Base-by-base conservation (phyloP, 148 eudicot genomes). In the Rheum nobile region DNA sequence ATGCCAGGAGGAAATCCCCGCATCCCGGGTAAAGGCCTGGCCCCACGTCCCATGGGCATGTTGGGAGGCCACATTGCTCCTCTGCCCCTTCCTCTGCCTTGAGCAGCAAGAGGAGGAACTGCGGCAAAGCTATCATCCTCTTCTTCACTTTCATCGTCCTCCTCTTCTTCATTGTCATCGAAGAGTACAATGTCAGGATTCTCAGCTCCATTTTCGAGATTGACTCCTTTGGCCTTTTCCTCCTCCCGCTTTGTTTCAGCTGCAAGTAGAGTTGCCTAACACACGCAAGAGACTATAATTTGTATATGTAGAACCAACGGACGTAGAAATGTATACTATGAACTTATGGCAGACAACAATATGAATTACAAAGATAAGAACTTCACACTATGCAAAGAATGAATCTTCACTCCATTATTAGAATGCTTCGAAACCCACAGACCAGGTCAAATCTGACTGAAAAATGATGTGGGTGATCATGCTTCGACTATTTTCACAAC, bases 101-200 rank as follows among this genome's bases (percentile, higher is more conserved):
- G 88, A 71, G 80, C 77, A 65, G 74, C 75, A 69, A 82, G 78
- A 32, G 83, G 84, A 52, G 86, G 83, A 63, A 65, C 83, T 37
- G 80, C 87, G 41, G 79, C 85, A 74, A 74, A 81, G 74, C 82
- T 78, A 70, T 93, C 98, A 75, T 93, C 98, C 41, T 93, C 98
- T 16, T 91, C 97, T 12, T 91, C 97, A n/a, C 89, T 85, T 79
- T 89, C 94, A 44, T 93, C 96, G 63, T 93, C 98, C 65, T 93
- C 97, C 85, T 91, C 97, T 71, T 93, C 98, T 85, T 93, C 98
- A 65, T 93, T 93, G 81, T 93, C 98, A 41, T 93, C 98, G 70
- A 93, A 93, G 19, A 92, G 91, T 39, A 93, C 98, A 76, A 93
- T 93, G 72, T 93, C 96, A 34, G 89, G 98, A 74, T 91, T 93